Evolutionary conservation across 2,329 filamentous ascomycete genomes (phyloP).

Genomic region (Microcyclosporella mali): DNA sequence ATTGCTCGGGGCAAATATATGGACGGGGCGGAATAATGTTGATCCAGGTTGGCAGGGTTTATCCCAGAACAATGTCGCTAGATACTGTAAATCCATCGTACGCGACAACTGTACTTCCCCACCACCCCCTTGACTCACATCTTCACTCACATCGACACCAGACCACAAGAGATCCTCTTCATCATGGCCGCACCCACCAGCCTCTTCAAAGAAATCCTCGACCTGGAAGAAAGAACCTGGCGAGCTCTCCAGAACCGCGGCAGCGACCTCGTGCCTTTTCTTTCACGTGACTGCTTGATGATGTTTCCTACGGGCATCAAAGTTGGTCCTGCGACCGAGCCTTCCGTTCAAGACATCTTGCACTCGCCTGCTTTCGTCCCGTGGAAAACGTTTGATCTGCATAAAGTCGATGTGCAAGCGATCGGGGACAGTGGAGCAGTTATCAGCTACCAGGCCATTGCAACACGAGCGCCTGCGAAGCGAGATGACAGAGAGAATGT

Average conservation of each 20-base stretch:
- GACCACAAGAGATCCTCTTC: neutral
- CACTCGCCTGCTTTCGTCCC: conserved; percentile 25
- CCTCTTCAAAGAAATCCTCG: conserved; percentile 20
- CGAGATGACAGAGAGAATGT: conserved; percentile 17
- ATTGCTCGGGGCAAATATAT: too few relatives aligned
- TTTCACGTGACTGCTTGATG: conserved; percentile 26
- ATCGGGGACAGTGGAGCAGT: conserved; percentile 23
- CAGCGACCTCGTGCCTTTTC: conserved; percentile 21
- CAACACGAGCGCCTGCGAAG: conserved; percentile 18
- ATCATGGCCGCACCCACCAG: conserved; percentile 8
- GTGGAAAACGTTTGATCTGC: conserved; percentile 24
- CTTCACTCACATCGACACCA: too few relatives aligned
- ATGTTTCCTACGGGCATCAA: conserved; percentile 21
- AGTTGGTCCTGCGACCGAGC: conserved; percentile 21
- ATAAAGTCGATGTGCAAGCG: conserved; percentile 25
- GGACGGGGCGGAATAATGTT: too few relatives aligned
- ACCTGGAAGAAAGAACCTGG: conserved; percentile 28
- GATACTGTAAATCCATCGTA: too few relatives aligned
- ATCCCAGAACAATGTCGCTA: too few relatives aligned
- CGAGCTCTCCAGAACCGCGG: conserved; percentile 22
- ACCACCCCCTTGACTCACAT: too few relatives aligned
- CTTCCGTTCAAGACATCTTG: conserved; percentile 25
- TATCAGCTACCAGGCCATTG: conserved; percentile 25
- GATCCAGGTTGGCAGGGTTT: too few relatives aligned
- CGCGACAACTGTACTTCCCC: too few relatives aligned